Evolutionary conservation across 306 rosid genomes (phyloP).

Genomic region (Biancaea sappan): DNA sequence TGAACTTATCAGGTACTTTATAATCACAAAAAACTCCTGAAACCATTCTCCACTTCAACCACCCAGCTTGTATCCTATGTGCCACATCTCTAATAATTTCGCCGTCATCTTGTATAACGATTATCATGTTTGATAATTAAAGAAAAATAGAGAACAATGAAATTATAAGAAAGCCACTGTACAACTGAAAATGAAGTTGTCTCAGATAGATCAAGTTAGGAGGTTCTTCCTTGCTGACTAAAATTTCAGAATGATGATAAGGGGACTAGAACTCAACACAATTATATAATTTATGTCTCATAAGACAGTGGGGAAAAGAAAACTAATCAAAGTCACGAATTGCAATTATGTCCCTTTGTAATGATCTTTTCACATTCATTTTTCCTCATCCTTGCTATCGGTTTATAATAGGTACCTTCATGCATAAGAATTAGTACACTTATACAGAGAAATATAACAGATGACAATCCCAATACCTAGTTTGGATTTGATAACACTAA

Average conservation of each 20-base stretch:
- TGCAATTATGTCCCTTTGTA: neutral
- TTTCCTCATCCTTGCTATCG: neutral
- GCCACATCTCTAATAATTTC: no score
- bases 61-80: no score
- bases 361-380: neutral
- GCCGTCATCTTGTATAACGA: no score
- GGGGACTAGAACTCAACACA: neutral
- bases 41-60: no score
- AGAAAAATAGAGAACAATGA: neutral
- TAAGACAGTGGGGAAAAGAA: neutral
- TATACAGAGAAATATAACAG: neutral
- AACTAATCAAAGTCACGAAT: neutral
- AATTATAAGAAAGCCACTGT: neutral
- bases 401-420: neutral
- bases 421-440: neutral
- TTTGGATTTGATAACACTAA: neutral
- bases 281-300: neutral
- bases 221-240: neutral
- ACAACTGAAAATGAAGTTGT: neutral
- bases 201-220: neutral
- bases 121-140: no score
- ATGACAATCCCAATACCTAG: neutral
- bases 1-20: no score
- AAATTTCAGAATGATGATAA: neutral
- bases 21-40: no score